Base-by-base conservation (phyloP, 1,139 yeast species). In the Pichia sp. region DNA sequence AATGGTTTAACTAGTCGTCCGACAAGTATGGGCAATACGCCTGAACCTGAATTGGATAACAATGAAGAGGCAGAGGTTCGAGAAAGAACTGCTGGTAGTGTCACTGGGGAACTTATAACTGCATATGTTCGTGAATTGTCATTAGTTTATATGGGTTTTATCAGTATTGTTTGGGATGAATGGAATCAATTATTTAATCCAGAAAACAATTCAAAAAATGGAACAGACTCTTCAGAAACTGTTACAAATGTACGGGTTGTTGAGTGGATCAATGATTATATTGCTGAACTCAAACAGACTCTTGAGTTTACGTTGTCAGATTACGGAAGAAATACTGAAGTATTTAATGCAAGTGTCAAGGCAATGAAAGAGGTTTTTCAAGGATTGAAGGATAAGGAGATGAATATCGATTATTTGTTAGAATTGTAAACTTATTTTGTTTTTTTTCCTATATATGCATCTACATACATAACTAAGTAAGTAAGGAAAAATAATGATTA, bases 71-170 rank as follows among this genome's bases (percentile, higher is more conserved):
- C 25, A 8, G 30, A 23, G 22, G 23, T 33, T 6, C 8, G 12
- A 28, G 30, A 8, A 31, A 29, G 9, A 22, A 12, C 10, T 20
- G 25, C 36, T 22, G 37, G 30, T 16, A 31, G 33, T 16, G 40
- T 46, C 4, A 45, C 49, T 9, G 50, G 48, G 6, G 48, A 51
- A 31, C 35, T 51, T 4, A 44, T 51, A 6, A 40, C 47, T 4
- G 42, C 54, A 6, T 51, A 51, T 41, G 46, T 49, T 3, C 43
- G 51, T 39, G 54, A 51, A 39, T 28, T 51, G 2, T 49, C 51
- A 11, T 37, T 51, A 11, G 48, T 51, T 23, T 48, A 51, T 33
- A 46, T 49, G 43, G 52, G 54, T 2, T 47, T 43, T 25, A 39
- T 49, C 8, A 35, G 41, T 2, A 45, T 44, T 22, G 44, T 43